Base-by-base conservation (phyloP, 495 filamentous ascomycete genomes). In the Hypoxylon intermedium region DNA sequence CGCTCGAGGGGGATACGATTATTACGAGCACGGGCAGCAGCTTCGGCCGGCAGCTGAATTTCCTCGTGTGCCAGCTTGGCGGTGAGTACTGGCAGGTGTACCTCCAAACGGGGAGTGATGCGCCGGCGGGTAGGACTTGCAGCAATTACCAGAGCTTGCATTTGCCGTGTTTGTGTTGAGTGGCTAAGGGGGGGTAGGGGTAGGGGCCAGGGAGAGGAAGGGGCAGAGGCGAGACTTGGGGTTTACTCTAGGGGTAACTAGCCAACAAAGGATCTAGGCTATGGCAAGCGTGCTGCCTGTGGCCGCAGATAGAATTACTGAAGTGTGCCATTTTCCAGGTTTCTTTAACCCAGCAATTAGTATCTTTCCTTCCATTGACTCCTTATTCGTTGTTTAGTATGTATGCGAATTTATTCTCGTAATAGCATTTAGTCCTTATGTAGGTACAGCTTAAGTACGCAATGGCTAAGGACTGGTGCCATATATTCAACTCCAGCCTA, bases 101-200 rank as follows among this genome's bases (percentile, higher is more conserved):
- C 53, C 65, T 82, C 37, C 79, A 82, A 67, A 82, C 75, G 9
- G 78, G 81, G 4, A 75, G 70, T 41, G 77, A 82, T 24, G 71
- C 65, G 18, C 79, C 79, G 2, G 69, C 67, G 41, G 78, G 79
- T 6, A 71, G 68, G 65, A 75, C 70, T 5, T 83, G 79, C 48
- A 79, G 75, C 36, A 81, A 81, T 58, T 79, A 75, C 48, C 80
- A 82, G 72, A 80, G 76, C 15, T 49, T 83, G 34, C 80, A 83
- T 69, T 63, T 79, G 56, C 79, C 78, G 28, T 81, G 78, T 52
- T 47, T 82, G 12, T 80, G 79, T 37, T 82, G 55, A 15, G 31
- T n/a, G n/a, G n/a, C n/a, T 24, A 1, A 19, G 18, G 18, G 7
- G 2, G 21, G 18, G 9, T 1, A 6, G 44, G 28, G 3, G 24